Conservation (phyloP, 2,329 filamentous ascomycete species). For the Paraconiothyrium brasiliense region DNA sequence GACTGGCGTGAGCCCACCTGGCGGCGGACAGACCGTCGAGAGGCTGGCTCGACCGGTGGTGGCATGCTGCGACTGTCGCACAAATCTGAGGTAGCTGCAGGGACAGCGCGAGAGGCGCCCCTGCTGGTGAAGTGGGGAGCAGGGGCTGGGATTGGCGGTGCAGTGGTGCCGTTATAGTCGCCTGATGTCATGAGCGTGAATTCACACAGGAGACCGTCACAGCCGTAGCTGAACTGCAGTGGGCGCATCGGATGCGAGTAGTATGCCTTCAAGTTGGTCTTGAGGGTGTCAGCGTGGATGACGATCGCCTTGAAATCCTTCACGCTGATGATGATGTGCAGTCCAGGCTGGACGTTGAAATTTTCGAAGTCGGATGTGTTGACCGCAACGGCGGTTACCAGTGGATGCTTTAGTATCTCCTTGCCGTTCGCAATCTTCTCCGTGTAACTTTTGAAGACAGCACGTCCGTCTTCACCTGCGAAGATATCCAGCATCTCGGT, state of each 20-base stretch:
- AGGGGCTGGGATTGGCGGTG: constrained; percentile 51
- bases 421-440: constrained; percentile 78
- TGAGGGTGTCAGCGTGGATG: constrained; percentile 75
- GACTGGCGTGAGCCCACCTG: constrained; percentile 40
- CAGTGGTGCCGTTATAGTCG: constrained; percentile 59
- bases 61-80: constrained; percentile 49
- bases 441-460: constrained; percentile 83
- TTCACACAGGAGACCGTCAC: constrained; percentile 74
- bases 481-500: constrained; percentile 84
- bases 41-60: constrained; percentile 50
- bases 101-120: constrained; percentile 42
- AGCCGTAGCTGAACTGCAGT: constrained; percentile 75
- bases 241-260: constrained; percentile 78
- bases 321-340: constrained; percentile 82
- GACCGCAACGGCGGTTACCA: constrained; percentile 81
- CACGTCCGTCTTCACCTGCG: constrained; percentile 69
- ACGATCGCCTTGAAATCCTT: constrained; percentile 85
- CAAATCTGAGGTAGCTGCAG: constrained; percentile 28
- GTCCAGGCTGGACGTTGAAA: constrained; percentile 76
- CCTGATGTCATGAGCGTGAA: constrained; percentile 86
- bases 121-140: constrained; percentile 50
- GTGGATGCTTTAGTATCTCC: constrained; percentile 80
- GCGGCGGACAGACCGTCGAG: constrained; percentile 41
- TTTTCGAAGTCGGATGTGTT: constrained; percentile 80
- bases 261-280: constrained; percentile 70